phyloP scores from a whole-genome alignment of 2,329 filamentous ascomycete species.

The Aspergillus cejpii region DNA sequence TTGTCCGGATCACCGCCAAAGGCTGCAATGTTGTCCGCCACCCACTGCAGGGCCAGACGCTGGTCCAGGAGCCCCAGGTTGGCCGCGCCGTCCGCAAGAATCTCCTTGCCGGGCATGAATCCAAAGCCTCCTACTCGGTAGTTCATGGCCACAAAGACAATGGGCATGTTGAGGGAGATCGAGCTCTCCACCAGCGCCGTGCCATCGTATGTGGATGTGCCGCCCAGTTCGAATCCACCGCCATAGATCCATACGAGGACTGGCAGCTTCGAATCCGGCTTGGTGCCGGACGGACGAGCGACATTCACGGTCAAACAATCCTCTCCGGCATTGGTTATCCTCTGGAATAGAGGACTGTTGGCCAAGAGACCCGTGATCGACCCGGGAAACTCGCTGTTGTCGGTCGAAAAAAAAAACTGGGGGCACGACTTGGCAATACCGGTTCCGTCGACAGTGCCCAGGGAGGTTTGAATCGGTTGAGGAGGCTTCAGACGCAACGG shows the following conservation, averaged over 20 bases:
- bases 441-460: conserved; percentile 58
- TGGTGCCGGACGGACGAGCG: conserved; percentile 53
- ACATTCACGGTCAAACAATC: conserved; percentile 60
- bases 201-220: conserved; percentile 39
- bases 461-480: conserved; percentile 48
- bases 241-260: conserved; percentile 68
- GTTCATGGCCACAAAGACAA: conserved; percentile 71
- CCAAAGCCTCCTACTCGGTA: conserved; percentile 71
- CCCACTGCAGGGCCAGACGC: conserved; percentile 65
- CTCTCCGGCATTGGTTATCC: conserved; percentile 50
- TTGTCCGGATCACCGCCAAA: conserved; percentile 76
- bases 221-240: conserved; percentile 49
- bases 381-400: conserved; percentile 35
- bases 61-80: conserved; percentile 71
- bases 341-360: conserved; percentile 54
- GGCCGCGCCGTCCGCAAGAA: conserved; percentile 58
- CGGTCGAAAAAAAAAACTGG: conserved; percentile 59
- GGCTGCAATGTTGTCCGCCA: conserved; percentile 65
- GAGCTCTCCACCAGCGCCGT: conserved; percentile 32
- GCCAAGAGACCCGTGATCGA: conserved; percentile 47
- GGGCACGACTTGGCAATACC: conserved; percentile 59
- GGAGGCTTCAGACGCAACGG: conserved; percentile 63
- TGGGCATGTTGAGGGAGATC: conserved; percentile 51
- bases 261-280: conserved; percentile 52
- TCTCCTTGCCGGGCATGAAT: conserved; percentile 63